Percentiles rank a stretch among this genome's conserved stretches.
Evolutionary conservation across 768 basidiomycete species (phyloP).

Genomic region (Podaxis rugospora): DNA sequence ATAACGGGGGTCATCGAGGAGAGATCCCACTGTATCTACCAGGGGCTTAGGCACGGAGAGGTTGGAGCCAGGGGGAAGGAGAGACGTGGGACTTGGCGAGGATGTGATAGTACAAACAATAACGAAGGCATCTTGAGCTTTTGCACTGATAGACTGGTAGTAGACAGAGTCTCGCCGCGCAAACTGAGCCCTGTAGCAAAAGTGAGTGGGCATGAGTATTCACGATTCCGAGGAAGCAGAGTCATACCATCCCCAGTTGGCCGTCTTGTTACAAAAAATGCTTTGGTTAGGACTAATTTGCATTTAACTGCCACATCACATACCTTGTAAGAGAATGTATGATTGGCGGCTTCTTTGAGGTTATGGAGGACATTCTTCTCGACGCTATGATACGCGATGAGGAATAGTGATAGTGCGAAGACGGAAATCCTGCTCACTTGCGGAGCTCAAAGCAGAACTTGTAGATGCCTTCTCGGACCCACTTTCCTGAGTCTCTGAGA

Average conservation of each 20-base stretch:
- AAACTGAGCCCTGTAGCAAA: conserved; percentile 65
- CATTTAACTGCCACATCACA: neutral
- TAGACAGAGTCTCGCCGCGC: conserved; percentile 68
- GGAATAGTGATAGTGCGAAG: neutral
- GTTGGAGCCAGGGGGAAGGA: conserved; percentile 39
- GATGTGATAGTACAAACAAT: conserved; percentile 78
- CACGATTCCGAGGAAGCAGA: neutral
- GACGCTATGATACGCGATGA: conserved; percentile 20
- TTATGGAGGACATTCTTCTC: conserved; percentile 50
- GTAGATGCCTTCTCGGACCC: conserved; percentile 82
- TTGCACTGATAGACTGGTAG: conserved; percentile 49
- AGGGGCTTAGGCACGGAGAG: conserved; percentile 63
- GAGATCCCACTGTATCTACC: conserved; percentile 64
- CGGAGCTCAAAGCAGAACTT: conserved; percentile 83
- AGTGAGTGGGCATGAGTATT: neutral
- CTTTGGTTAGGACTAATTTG: neutral
- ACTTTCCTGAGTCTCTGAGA: conserved; percentile 59
- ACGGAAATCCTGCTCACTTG: conserved; percentile 37
- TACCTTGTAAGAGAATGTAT: conserved; percentile 70
- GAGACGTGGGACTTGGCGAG: conserved; percentile 44
- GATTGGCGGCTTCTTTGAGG: conserved; percentile 76
- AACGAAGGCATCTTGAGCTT: conserved; percentile 62
- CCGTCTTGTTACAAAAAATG: conserved; percentile 45
- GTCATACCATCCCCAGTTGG: conserved; percentile 82
- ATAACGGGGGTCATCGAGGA: conserved; percentile 79